Evolutionary conservation across 805 yeast species (phyloP), one percentile per base, ranked within the genome.

Genomic region (Zygosaccharomyces bisporus): DNA sequence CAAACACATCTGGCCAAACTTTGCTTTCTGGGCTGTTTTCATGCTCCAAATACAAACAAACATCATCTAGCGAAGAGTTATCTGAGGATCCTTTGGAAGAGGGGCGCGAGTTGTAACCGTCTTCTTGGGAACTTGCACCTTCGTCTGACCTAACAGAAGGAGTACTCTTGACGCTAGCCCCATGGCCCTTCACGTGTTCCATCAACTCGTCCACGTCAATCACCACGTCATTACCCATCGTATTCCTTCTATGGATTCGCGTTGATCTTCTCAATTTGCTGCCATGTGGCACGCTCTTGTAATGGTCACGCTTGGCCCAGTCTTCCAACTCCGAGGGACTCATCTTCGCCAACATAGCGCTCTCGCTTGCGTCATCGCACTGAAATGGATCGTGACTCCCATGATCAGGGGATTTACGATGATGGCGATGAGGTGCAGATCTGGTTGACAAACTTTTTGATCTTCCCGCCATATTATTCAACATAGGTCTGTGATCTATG

Each of bases 61-160:
- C 99, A 65, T 91, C 99, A 60, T 84, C 90, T 46, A 91, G 67
- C 1, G 96, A 86, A 0, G 95, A 81, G 31, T 79, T 77, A 43
- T 77, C 79, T 1, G 72, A 63, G 6, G 68, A 58, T 27, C 70
- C 58, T 49, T 72, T 63, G 1, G 73, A 65, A 2, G 71, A 66
- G 1, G 75, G 75, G 39, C 70, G 67, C 3, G 75, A 71, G 29
- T 67, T 66, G 32, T 67, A 63, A 39, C 64, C 67, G 4, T 59
- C 60, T 16, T 57, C 63, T 4, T 57, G 56, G 12, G 52, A 49
- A 17, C 44, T 44, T 6, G 33, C 34, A 8, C 40, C 14, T 16
- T 39, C 17, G 16, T 39, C 33, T 9, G 52, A 35, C 43, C 46
- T 8, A 25, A 34, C 38, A n/a, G 41, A 30, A 7, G 45, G 37